Evolutionary conservation across 768 basidiomycete species (phyloP).

Genomic region (Galerina sulciceps): DNA sequence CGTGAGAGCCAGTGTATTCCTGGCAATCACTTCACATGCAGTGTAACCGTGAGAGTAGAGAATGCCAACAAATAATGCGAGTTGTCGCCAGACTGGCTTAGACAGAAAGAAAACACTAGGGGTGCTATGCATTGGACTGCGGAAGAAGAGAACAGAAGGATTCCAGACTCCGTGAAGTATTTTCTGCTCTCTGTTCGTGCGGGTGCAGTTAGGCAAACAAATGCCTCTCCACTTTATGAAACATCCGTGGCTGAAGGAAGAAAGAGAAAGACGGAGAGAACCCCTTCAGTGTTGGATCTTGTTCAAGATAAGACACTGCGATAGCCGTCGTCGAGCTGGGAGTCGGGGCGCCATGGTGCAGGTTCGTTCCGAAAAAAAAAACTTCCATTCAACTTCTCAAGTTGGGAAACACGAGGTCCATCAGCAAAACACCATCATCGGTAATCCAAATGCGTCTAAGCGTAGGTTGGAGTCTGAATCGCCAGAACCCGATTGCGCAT

Average conservation of each 20-base stretch:
- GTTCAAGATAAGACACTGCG: not conserved
- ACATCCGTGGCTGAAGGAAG: constrained; percentile 9
- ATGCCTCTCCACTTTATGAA: not conserved
- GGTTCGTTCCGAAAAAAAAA: too few relatives aligned
- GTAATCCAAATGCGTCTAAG: constrained; percentile 4
- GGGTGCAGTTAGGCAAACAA: not conserved
- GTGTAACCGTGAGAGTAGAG: not conserved
- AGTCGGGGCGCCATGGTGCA: too few relatives aligned
- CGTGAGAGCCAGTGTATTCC: constrained; percentile 1
- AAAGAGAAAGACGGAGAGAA: not conserved
- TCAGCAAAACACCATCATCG: not conserved
- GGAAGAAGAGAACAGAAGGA: not conserved
- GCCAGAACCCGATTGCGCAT: not conserved
- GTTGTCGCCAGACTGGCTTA: not conserved
- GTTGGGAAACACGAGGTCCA: too few relatives aligned
- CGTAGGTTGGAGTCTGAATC: not conserved
- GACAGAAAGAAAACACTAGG: not conserved
- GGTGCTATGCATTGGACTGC: not conserved
- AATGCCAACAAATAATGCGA: not conserved
- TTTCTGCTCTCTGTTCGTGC: not conserved
- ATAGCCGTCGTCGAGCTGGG: too few relatives aligned
- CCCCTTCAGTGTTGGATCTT: not conserved
- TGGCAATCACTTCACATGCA: not conserved
- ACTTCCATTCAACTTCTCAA: too few relatives aligned
- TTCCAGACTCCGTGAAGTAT: not conserved